These are phyloP conservation scores for Saprolegnia parasitica DNA, from an alignment of 352 stramenopile species.

Conservation along the genomic window DNA sequence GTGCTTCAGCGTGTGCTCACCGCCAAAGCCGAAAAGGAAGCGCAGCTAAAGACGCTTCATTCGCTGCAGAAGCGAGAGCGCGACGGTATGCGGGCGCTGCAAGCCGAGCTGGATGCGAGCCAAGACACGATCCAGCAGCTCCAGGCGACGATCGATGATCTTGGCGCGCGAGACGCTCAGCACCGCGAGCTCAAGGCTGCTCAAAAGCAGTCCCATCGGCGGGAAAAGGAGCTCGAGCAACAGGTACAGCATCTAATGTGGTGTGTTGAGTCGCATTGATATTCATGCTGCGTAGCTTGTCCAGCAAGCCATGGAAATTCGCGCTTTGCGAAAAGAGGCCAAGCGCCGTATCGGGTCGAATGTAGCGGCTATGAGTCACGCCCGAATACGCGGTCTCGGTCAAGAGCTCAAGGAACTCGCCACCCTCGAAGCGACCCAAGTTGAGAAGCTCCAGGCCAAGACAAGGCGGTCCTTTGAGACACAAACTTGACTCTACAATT, in stretches of 20 bases:
- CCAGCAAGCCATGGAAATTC: background rate
- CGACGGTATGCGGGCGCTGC: background rate
- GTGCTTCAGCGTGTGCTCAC: background rate
- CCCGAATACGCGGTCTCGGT: background rate
- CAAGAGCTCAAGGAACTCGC: conserved; percentile 12
- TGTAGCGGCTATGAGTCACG: background rate
- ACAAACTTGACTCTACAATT: background rate
- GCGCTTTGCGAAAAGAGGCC: background rate
- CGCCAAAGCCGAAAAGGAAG: background rate
- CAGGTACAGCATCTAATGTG: background rate
- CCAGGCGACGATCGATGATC: background rate
- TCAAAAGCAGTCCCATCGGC: conserved; percentile 3
- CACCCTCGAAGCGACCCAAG: conserved; percentile 5
- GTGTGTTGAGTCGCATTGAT: background rate
- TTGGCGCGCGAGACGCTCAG: background rate
- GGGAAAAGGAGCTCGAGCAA: conserved; percentile 12
- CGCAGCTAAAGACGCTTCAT: background rate
- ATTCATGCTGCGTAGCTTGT: background rate
- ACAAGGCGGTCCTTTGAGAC: conserved; percentile 1
- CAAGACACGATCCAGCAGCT: conserved; percentile 17
- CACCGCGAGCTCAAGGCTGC: conserved; percentile 5
- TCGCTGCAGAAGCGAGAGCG: background rate
- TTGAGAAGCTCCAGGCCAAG: background rate
- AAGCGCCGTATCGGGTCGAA: background rate
- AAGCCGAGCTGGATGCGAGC: conserved; percentile 5